Conservation (phyloP, 495 filamentous ascomycete species). For the Neurospora sp. region DNA sequence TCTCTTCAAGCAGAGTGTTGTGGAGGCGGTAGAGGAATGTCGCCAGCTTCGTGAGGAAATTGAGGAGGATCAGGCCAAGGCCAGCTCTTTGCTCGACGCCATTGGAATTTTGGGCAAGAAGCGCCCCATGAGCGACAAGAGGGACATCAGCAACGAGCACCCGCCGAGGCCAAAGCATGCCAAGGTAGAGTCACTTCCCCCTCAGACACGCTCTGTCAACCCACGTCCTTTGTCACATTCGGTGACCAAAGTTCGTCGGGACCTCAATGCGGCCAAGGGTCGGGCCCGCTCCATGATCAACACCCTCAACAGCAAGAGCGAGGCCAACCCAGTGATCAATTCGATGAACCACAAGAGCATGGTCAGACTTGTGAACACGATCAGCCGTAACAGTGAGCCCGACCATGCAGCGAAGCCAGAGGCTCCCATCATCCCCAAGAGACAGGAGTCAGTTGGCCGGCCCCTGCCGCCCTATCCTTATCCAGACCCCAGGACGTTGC, state of each 20-base stretch:
- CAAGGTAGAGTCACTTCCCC: too few species aligned
- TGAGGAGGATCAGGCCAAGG: background rate
- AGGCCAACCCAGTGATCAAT: background rate
- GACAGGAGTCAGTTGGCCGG: too few species aligned
- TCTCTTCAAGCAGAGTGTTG: background rate
- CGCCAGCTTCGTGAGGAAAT: background rate
- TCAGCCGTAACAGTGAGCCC: too few species aligned
- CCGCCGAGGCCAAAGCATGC: background rate
- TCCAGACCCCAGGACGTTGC: fast-evolving
- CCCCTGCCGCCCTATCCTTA: background rate
- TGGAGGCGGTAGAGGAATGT: background rate
- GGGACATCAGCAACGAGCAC: background rate
- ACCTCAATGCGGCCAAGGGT: background rate
- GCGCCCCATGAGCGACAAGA: too few species aligned
- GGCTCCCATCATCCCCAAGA: background rate
- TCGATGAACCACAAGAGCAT: background rate
- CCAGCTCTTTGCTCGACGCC: background rate
- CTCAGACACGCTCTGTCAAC: too few species aligned
- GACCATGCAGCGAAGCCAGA: background rate
- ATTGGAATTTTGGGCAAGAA: too few species aligned
- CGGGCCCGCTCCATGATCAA: background rate
- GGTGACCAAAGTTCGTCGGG: background rate
- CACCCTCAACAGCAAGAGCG: background rate
- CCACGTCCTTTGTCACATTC: background rate
- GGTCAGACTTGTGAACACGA: background rate